phyloP scores from a whole-genome alignment of 1,284 basidiomycete species.

The Gomphus sp. region DNA sequence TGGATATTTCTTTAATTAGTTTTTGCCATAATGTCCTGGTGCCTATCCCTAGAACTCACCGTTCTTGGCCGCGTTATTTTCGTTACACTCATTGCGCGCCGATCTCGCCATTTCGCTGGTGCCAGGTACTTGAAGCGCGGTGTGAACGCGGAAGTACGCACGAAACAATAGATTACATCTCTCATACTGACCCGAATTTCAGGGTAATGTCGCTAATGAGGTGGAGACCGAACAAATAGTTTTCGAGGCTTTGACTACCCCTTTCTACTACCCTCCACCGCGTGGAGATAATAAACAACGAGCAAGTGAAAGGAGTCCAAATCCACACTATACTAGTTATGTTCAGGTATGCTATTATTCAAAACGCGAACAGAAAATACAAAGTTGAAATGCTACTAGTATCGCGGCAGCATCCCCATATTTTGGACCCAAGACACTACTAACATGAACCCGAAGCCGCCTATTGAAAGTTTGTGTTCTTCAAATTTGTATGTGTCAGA shows the following conservation, averaged over 20 bases:
- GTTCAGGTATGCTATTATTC: constrained; percentile 53
- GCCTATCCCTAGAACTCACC: constrained; percentile 59
- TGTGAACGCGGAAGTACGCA: constrained; percentile 75
- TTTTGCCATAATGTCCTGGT: neutral
- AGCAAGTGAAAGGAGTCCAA: constrained; percentile 40
- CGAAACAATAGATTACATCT: neutral
- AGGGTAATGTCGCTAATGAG: constrained; percentile 98
- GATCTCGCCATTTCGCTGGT: constrained; percentile 94
- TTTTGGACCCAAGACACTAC: constrained; percentile 95
- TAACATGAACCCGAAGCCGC: constrained; percentile 86
- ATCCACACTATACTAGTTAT: constrained; percentile 88
- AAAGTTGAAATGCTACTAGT: constrained; percentile 33
- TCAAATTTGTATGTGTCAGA: neutral
- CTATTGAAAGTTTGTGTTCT: constrained; percentile 76
- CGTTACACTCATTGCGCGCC: constrained; percentile 87
- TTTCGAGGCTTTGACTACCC: constrained; percentile 86
- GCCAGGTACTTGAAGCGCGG: constrained; percentile 94
- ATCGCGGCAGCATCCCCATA: constrained; percentile 91
- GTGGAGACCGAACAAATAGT: constrained; percentile 99
- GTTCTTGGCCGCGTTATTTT: constrained; percentile 89
- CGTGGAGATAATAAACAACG: constrained; percentile 17
- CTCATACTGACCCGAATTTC: neutral
- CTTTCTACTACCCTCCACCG: constrained; percentile 66
- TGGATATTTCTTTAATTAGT: neutral
- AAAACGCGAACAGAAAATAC: neutral